phyloP scores from a whole-genome alignment of 495 filamentous ascomycete species.

The Hypomontagnella monticulosa region DNA sequence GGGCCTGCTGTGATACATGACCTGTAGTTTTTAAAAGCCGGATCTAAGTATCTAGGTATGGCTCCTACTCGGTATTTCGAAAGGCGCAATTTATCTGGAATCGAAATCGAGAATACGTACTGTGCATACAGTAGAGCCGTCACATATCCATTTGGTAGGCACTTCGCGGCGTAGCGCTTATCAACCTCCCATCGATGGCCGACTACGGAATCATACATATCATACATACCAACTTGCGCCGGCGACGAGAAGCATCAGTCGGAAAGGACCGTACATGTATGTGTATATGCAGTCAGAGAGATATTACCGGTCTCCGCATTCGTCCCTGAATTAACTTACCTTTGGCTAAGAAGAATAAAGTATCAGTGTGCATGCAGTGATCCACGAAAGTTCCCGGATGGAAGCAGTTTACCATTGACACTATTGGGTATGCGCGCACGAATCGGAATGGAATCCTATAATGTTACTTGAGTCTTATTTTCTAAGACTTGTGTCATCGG shows the following conservation, averaged over 20 bases:
- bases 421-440: background rate
- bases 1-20: slow-evolving; percentile 32
- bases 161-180: background rate
- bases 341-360: background rate
- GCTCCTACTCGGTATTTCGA: slow-evolving; percentile 19
- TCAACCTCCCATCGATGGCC: slow-evolving; percentile 14
- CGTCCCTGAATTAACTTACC: background rate
- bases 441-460: background rate
- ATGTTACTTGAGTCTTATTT: background rate
- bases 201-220: slow-evolving; percentile 22
- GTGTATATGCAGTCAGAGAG: background rate
- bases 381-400: slow-evolving; percentile 3
- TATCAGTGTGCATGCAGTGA: slow-evolving; percentile 8
- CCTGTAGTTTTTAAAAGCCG: slow-evolving; percentile 29
- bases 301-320: background rate
- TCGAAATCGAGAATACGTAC: slow-evolving; percentile 12
- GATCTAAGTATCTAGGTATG: slow-evolving; percentile 33
- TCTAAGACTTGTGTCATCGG: background rate
- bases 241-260: background rate
- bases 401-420: slow-evolving; percentile 8
- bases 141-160: background rate
- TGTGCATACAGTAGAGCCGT: slow-evolving; percentile 1
- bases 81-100: slow-evolving; percentile 24
- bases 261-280: background rate
- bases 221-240: slow-evolving; percentile 1